Conservation (phyloP, 768 basidiomycete species). For the Tulasnella sp. region DNA sequence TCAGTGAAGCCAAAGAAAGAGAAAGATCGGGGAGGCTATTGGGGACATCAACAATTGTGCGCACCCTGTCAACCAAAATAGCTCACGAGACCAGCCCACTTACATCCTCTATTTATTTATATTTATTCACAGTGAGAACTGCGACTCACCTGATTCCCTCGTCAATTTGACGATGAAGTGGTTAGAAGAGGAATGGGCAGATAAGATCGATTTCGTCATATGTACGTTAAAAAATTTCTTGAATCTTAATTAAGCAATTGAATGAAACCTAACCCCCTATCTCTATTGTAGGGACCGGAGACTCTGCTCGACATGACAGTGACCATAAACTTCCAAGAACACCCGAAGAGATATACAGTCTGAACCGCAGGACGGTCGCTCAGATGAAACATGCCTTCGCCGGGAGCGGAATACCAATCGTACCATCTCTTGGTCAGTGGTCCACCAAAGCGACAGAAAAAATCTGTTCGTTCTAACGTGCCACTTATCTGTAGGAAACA, state of each 20-base stretch:
- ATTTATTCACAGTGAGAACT: slow-evolving; percentile 38
- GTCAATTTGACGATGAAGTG: slow-evolving; percentile 75
- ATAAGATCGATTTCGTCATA: slow-evolving; percentile 82
- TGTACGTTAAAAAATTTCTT: slow-evolving; percentile 38
- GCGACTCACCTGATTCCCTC: slow-evolving; percentile 73
- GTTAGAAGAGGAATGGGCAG: slow-evolving; percentile 66
- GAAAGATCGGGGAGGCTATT: slow-evolving; percentile 42
- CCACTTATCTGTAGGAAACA: slow-evolving; percentile 50
- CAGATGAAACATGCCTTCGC: slow-evolving; percentile 69
- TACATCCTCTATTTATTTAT: not conserved
- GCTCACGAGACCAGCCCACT: too few species aligned
- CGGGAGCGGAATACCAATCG: slow-evolving; percentile 58
- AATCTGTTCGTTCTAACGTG: not conserved
- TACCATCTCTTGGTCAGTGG: slow-evolving; percentile 62
- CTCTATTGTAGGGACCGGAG: slow-evolving; percentile 28
- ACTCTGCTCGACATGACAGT: slow-evolving; percentile 46
- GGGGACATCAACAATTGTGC: slow-evolving; percentile 59
- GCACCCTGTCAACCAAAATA: slow-evolving; percentile 24
- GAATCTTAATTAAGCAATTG: not conserved
- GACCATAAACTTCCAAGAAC: slow-evolving; percentile 75
- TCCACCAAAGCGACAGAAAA: not conserved
- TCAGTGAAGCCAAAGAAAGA: slow-evolving; percentile 45
- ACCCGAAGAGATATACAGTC: slow-evolving; percentile 61
- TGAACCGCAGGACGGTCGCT: slow-evolving; percentile 53
- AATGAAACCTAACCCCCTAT: not conserved